A percentile compares a stretch with the other conserved stretches of the same genome.
Evolutionary conservation across 805 yeast genomes (phyloP).

Genomic region (Pichia pseudocactophila): DNA sequence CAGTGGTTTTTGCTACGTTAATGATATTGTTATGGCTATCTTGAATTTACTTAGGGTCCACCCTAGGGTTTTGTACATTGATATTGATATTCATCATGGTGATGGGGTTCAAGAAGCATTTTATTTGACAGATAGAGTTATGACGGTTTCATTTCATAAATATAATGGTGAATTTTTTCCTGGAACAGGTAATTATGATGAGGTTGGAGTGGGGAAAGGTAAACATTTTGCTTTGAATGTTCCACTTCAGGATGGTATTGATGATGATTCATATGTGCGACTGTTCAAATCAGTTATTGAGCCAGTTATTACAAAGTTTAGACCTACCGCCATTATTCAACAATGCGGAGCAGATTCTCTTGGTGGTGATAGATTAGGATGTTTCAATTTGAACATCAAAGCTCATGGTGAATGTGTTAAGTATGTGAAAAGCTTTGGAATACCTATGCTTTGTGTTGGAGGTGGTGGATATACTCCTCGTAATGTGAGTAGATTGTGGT

Average conservation of each 20-base stretch:
- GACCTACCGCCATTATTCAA: conserved; percentile 88
- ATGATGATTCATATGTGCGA: conserved; percentile 74
- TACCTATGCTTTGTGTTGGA: conserved; percentile 86
- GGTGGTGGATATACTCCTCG: conserved; percentile 98
- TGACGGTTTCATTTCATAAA: conserved; percentile 94
- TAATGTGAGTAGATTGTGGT: conserved; percentile 91
- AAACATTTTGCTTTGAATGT: conserved; percentile 82
- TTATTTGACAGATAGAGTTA: conserved; percentile 87
- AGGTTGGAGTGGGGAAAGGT: conserved; percentile 82
- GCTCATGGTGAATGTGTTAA: conserved; percentile 96
- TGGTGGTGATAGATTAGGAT: conserved; percentile 88
- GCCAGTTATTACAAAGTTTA: conserved; percentile 84
- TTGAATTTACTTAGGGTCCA: conserved; percentile 78
- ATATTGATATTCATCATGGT: conserved; percentile 93
- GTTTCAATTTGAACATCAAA: conserved; percentile 82
- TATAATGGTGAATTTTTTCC: conserved; percentile 94
- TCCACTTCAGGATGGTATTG: conserved; percentile 91
- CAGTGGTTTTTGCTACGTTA: conserved; percentile 89
- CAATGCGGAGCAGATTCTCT: conserved; percentile 98
- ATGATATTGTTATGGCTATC: conserved; percentile 87
- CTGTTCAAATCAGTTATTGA: conserved; percentile 78
- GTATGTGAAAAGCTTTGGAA: conserved; percentile 77
- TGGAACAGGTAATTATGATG: conserved; percentile 91
- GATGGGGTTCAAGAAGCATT: conserved; percentile 98
- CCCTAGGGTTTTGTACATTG: conserved; percentile 87